Conservation (phyloP, 176 grass and related monocot species). For the Tillandsia leiboldiana region DNA sequence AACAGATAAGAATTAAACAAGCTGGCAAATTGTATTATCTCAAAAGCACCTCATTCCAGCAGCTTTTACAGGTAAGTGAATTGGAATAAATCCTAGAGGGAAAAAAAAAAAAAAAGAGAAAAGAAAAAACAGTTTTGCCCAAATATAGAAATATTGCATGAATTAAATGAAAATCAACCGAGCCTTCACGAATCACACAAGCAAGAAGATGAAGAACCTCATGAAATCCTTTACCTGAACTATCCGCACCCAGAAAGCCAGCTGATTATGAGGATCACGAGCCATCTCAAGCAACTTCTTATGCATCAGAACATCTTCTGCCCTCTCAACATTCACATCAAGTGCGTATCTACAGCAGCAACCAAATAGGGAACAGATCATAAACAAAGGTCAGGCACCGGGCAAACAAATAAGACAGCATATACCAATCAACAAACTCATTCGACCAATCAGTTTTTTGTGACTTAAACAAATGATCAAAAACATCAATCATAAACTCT, state of each 20-base stretch:
- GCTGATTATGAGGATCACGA: constrained; percentile 32
- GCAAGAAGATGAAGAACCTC: constrained; percentile 1
- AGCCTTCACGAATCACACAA: constrained; percentile 2
- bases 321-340: constrained; percentile 66
- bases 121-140: no score
- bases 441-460: neutral
- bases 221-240: constrained; percentile 40
- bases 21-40: no score
- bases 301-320: constrained; percentile 63
- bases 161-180: no score
- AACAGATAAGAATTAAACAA: no score
- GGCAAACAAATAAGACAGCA: neutral
- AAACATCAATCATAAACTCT: neutral
- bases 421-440: neutral
- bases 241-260: constrained; percentile 40
- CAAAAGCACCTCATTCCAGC: no score
- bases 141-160: no score
- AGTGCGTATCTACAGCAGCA: constrained; percentile 35
- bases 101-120: no score
- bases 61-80: no score
- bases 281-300: constrained; percentile 48
- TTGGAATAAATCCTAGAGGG: no score
- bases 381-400: neutral
- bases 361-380: neutral
- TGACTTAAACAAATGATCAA: neutral